Percentiles rank a stretch among this genome's conserved stretches.
Conservation (phyloP, 2,329 filamentous ascomycete genomes). For the Ophiostoma montium region DNA sequence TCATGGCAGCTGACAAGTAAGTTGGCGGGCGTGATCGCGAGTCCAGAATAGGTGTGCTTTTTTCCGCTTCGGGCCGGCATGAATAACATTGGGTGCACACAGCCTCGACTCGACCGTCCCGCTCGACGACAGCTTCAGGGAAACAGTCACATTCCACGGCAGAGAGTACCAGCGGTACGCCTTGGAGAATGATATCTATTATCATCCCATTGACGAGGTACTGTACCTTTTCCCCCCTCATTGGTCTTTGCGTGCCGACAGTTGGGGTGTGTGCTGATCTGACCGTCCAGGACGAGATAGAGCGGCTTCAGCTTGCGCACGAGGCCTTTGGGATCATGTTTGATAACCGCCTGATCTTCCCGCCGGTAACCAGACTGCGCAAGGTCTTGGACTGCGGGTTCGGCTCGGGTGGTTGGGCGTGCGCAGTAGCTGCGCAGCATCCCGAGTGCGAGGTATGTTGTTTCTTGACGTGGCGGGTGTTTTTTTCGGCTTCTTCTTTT, state of each 20-base stretch:
- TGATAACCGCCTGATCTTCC: slow-evolving; percentile 54
- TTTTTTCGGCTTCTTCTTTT: neutral
- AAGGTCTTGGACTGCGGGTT: slow-evolving; percentile 60
- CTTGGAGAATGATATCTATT: slow-evolving; percentile 49
- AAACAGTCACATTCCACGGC: slow-evolving; percentile 45
- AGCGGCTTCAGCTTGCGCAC: slow-evolving; percentile 51
- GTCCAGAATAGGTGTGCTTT: neutral
- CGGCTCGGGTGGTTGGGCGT: slow-evolving; percentile 57
- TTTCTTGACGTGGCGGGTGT: neutral
- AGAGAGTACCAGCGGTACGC: slow-evolving; percentile 55
- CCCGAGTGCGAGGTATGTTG: slow-evolving; percentile 46
- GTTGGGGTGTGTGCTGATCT: neutral
- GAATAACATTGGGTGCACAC: slow-evolving; percentile 5
- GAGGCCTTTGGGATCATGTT: slow-evolving; percentile 48
- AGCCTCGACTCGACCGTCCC: slow-evolving; percentile 34
- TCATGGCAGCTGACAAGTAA: neutral
- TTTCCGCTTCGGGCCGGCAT: neutral
- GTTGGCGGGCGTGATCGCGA: neutral
- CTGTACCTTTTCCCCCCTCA: neutral
- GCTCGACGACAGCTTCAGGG: slow-evolving; percentile 43
- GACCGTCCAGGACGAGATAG: slow-evolving; percentile 45
- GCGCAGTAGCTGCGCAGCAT: slow-evolving; percentile 50
- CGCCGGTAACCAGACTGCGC: slow-evolving; percentile 42
- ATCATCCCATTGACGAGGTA: slow-evolving; percentile 60
- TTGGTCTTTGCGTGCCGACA: neutral